Conservation (phyloP, 352 stramenopile genomes). For the Globisporangium echinulatum region DNA sequence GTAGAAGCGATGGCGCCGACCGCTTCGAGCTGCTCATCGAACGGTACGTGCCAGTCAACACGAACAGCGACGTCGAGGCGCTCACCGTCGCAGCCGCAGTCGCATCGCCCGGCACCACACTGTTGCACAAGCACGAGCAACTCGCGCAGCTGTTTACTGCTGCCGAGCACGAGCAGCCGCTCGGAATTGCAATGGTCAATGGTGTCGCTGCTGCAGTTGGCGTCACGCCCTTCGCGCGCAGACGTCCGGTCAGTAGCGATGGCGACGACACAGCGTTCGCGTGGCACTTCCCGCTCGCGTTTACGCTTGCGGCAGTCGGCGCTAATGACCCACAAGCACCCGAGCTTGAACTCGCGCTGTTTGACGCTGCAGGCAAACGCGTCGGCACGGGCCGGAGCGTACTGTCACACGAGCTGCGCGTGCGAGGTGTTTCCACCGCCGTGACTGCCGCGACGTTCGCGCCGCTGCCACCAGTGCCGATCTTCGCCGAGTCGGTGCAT, state of each 20-base stretch:
- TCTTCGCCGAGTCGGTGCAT: not conserved
- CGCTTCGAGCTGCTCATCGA: constrained; percentile 20
- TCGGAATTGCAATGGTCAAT: not conserved
- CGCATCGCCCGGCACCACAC: not conserved
- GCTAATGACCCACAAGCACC: not conserved
- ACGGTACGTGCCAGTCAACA: constrained; percentile 2
- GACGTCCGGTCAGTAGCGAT: not conserved
- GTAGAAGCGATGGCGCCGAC: constrained; percentile 1
- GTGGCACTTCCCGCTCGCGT: constrained; percentile 29
- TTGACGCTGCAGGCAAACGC: constrained; percentile 4
- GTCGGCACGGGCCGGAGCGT: too few species aligned
- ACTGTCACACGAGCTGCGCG: too few species aligned
- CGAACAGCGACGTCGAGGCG: not conserved
- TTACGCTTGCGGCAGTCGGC: constrained; percentile 2
- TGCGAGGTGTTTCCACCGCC: not conserved
- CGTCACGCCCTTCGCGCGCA: constrained; percentile 4
- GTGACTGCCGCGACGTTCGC: not conserved
- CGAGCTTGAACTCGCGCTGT: constrained; percentile 20
- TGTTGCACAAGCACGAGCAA: not conserved
- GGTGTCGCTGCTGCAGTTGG: not conserved
- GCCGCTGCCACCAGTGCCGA: constrained; percentile 3
- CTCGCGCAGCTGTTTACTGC: constrained; percentile 5
- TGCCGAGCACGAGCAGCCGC: not conserved
- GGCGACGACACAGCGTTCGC: constrained; percentile 4
- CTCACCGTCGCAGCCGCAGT: constrained; percentile 3